Percentiles rank a stretch among this genome's conserved stretches.
These are phyloP conservation scores for Maudiozyma turicensis DNA, from an alignment of 805 yeast species.

Conservation along the genomic window DNA sequence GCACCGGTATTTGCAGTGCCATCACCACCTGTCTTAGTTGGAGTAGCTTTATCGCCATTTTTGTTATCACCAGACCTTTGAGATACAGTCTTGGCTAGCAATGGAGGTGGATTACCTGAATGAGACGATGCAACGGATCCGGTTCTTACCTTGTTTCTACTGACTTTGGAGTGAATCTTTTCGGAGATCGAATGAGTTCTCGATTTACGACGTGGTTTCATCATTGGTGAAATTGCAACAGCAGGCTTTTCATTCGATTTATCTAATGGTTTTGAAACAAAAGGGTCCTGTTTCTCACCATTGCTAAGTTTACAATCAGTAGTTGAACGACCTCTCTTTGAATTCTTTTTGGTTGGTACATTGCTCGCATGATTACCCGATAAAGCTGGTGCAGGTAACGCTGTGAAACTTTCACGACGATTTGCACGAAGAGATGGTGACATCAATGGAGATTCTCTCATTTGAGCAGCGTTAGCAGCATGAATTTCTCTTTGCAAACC, in stretches of 20 bases:
- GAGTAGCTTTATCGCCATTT: not conserved
- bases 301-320: not conserved
- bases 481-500: not conserved
- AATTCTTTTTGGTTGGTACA: not conserved
- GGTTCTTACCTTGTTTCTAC: not conserved
- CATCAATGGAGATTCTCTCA: too few relatives aligned
- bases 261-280: not conserved
- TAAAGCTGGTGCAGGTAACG: not conserved
- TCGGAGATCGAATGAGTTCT: constrained; percentile 1
- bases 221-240: not conserved
- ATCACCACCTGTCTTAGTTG: not conserved
- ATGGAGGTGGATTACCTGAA: not conserved
- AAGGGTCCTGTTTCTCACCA: not conserved
- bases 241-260: not conserved
- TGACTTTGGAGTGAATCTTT: not conserved
- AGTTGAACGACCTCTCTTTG: not conserved
- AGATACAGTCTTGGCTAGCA: constrained; percentile 1
- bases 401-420: not conserved
- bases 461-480: not conserved
- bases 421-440: not conserved
- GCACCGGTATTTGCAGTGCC: not conserved
- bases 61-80: constrained; percentile 1
- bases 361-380: not conserved
- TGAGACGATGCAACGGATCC: not conserved
- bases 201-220: not conserved